These are phyloP conservation scores for Candida sakaeoensis DNA, from an alignment of 805 yeast genomes.

Conservation along the genomic window DNA sequence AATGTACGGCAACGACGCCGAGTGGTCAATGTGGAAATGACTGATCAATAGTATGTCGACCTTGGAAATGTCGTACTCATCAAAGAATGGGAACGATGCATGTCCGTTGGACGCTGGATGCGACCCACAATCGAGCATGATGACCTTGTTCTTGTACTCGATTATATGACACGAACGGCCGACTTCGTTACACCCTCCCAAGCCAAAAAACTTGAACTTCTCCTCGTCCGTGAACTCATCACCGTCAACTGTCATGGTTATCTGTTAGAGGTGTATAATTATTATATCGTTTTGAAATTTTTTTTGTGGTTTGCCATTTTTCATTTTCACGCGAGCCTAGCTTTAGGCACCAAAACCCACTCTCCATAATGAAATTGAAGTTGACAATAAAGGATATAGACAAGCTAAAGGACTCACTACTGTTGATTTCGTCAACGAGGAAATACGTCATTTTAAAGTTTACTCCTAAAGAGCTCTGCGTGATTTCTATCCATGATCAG, in stretches of 20 bases:
- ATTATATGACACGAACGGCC: slow-evolving; percentile 94
- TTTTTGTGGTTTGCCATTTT: neutral
- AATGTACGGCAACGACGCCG: slow-evolving; percentile 95
- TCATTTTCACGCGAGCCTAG: no score
- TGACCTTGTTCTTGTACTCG: slow-evolving; percentile 88
- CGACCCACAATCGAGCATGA: slow-evolving; percentile 97
- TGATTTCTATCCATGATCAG: slow-evolving; percentile 44
- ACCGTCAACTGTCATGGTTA: slow-evolving; percentile 12
- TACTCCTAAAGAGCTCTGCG: slow-evolving; percentile 44
- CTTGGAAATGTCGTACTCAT: slow-evolving; percentile 84
- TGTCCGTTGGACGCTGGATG: slow-evolving; percentile 94
- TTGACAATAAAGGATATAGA: slow-evolving; percentile 18
- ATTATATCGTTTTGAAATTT: no score
- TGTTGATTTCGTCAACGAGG: slow-evolving; percentile 49
- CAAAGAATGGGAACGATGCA: slow-evolving; percentile 90
- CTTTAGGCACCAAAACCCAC: no score
- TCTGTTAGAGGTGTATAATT: neutral
- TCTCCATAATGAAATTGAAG: slow-evolving; percentile 19
- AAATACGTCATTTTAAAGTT: slow-evolving; percentile 56
- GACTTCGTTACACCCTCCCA: slow-evolving; percentile 98
- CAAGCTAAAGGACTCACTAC: slow-evolving; percentile 35
- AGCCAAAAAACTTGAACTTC: slow-evolving; percentile 66
- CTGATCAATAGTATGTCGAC: slow-evolving; percentile 85
- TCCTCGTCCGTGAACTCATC: slow-evolving; percentile 29
- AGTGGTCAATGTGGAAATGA: slow-evolving; percentile 97